Base-by-base conservation (phyloP, 352 stramenopile genomes). In the Phytopythium mirpurense region DNA sequence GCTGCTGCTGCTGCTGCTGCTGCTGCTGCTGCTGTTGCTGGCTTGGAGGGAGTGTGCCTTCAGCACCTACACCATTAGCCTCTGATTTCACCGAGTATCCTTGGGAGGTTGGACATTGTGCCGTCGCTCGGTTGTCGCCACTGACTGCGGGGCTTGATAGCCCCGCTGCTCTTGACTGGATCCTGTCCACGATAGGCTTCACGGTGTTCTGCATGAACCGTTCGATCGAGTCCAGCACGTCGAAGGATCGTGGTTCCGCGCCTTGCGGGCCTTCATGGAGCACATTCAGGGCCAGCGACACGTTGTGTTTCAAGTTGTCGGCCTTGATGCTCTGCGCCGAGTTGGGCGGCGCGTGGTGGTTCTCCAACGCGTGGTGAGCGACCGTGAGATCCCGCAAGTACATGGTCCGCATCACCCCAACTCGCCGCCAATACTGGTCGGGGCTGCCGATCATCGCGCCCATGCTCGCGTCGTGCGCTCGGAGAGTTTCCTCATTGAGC, bases 281-380 rank as follows among this genome's bases (percentile, higher is more conserved):
- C 15, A 95, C 76, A 29, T 71, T 70, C 48, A 90, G 72, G 15
- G 86, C 80, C 49, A 90, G 58, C 8, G 31, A 62, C 62, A 94
- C 91, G 57, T 92, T 94, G 48, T 86, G 69, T 63, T 89, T 88
- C 57, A 94, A 72, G 34, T 78, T 89, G 44, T 92, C 69, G 4
- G 76, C 83, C 59, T 94, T 94, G 27, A 54, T 27, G 21, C 74
- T 82, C 60, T 94, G 85, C 7, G 66, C 50, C 0, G 78, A 79
- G 45, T 88, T 87, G 7, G 73, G 62, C 4, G 83, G 68, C 37
- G 72, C 81, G 21, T 59, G 77, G 49, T 90, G 81, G 47, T 88
- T 71, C 21, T 68, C 78, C 45, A 94, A 57, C 10, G 82, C 83
- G 53, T 79, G 72, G 42, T 88, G 70, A 18, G 83, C 83, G 36